These are phyloP conservation scores for Coccinonectria pachysandricola DNA, from an alignment of 2,329 filamentous ascomycete species.

Conservation along the genomic window DNA sequence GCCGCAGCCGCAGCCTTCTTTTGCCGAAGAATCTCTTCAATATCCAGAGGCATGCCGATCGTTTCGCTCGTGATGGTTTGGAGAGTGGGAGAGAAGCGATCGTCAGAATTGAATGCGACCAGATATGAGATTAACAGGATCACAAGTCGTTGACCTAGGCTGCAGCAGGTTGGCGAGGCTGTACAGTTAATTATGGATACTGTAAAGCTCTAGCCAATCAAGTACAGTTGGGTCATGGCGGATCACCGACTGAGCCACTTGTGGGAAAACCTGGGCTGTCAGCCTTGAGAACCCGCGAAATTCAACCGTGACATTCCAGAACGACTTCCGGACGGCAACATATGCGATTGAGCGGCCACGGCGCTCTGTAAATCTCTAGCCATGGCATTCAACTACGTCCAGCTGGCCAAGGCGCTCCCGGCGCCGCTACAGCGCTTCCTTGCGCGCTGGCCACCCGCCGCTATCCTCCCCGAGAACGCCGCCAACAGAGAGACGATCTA, in stretches of 20 bases:
- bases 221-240: not conserved
- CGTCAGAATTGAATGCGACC: too few relatives aligned
- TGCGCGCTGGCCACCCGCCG: slow-evolving; percentile 71
- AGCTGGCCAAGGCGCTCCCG: slow-evolving; percentile 64
- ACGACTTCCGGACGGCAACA: slow-evolving; percentile 1
- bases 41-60: slow-evolving; percentile 50
- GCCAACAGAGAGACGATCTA: slow-evolving; percentile 39
- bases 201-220: slow-evolving; percentile 6
- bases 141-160: not conserved
- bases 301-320: slow-evolving; percentile 1
- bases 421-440: slow-evolving; percentile 76
- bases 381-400: slow-evolving; percentile 32
- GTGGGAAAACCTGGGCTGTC: slow-evolving; percentile 11
- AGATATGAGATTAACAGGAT: too few relatives aligned
- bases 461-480: slow-evolving; percentile 40
- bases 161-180: slow-evolving; percentile 12
- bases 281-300: slow-evolving; percentile 11
- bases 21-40: slow-evolving; percentile 75
- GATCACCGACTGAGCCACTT: slow-evolving; percentile 1
- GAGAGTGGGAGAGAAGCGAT: too few relatives aligned
- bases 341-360: slow-evolving; percentile 12
- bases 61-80: too few relatives aligned
- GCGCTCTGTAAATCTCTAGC: slow-evolving; percentile 20
- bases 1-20: slow-evolving; percentile 80
- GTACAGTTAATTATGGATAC: slow-evolving; percentile 5